Evolutionary conservation across 176 grass and related monocot genomes (phyloP), one percentile per base, ranked within the genome.

Genomic region (Oryza punctata): DNA sequence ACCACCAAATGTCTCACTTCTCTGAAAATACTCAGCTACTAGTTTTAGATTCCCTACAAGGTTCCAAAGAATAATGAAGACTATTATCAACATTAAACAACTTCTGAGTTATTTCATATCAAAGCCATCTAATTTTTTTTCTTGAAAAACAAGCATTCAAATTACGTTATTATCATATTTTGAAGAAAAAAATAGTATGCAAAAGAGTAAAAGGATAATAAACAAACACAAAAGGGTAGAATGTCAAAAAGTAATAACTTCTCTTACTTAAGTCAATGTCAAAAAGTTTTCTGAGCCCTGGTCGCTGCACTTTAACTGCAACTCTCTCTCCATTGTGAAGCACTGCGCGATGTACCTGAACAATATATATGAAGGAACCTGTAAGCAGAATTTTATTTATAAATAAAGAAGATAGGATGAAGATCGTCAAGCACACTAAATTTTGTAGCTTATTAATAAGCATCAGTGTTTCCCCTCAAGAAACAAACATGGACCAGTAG

Each of bases 241-340:
- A 35, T 35, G 33, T 35, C 33, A 35, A 35, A 35, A 35, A 6
- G 33, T 3, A 83, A 49, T 29, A 47, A 67, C 33, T 25, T 88
- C 16, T 88, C 92, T 90, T 93, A 98, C 96, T 91, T 68, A 98
- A 87, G 90, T 98, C 96, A 91, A 98, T 95, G 60, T 98, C 92
- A 85, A 98, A 98, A 84, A 98, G 92, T 81, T 90, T 98, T 87
- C 76, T 98, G 69, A 98, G 89, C 60, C 95, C 92, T 47, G 95
- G 95, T 76, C 95, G 79, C 73, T 98, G 95, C 86, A 98, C 90
- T 89, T 98, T 98, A 21, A 98, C 89, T 68, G 89, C 92, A 68
- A 98, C 95, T 82, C 82, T 91, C 78, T 98, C 95, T 37, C 95
- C 92, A 44, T 88, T 95, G 83, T 98, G 92, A 81, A 98, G 92